Base-by-base conservation (phyloP, 495 filamentous ascomycete species). In the Xylaria bambusicola region DNA sequence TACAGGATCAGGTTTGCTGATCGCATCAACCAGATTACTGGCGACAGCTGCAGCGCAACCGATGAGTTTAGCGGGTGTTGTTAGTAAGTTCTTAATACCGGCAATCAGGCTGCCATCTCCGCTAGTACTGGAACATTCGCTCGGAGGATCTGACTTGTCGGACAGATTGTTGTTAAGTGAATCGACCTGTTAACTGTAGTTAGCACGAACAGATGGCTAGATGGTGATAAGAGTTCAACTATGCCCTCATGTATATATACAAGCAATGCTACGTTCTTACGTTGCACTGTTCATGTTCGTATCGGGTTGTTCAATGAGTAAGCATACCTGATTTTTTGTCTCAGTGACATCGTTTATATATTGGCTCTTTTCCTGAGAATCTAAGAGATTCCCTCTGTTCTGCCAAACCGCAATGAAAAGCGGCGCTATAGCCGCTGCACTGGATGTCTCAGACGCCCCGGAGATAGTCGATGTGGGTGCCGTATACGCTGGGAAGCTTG, bases 141-240 rank as follows among this genome's bases (percentile, higher is more conserved):
- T 46, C 42, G 42, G 42, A 18, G 42, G 42, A 18, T 46, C 42
- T 9, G 42, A 46, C 42, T 46, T 46, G 42, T 46, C 42, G 9
- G 7, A 6, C 42, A 46, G 42, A 18, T 46, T 46, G 8, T 46
- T 46, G 20, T 15, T 10, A 21, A 46, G 42, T 21, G 42, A 46
- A 18, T 46, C 20, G 42, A n/a, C n/a, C n/a, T n/a, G n/a, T n/a
- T n/a, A n/a, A n/a, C n/a, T n/a, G n/a, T n/a, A n/a, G n/a, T n/a
- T n/a, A n/a, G n/a, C n/a, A n/a, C n/a, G n/a, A n/a, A n/a, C n/a
- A n/a, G n/a, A n/a, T n/a, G n/a, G n/a, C n/a, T n/a, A n/a, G n/a
- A n/a, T n/a, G n/a, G n/a, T n/a, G n/a, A n/a, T n/a, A n/a, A n/a
- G n/a, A n/a, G n/a, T n/a, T n/a, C n/a, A n/a, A n/a, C n/a, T n/a